Base-by-base conservation (phyloP, 208 protist species). In the Leishmania amazonensis region DNA sequence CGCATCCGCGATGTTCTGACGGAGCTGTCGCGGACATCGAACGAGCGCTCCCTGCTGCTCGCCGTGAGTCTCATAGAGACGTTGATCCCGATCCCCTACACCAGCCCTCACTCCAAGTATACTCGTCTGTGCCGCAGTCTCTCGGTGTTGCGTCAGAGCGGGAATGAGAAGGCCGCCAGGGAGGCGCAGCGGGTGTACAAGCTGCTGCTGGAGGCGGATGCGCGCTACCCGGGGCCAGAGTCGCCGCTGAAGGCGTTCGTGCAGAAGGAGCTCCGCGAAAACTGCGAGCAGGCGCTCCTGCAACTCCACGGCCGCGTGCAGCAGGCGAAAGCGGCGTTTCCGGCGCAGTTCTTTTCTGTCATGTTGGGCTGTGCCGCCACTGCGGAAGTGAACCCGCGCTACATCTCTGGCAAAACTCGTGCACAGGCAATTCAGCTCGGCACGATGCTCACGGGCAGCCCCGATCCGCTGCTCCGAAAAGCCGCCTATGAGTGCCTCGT, bases 401-500 rank as follows among this genome's bases (percentile, higher is more conserved):
- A 97, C 83, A 83, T 98, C 62, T 71, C 86, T 9, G 90, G 83
- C 28, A 80, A 71, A 28, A 86, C 96, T 0, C 95, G 95, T 19
- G 81, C 75, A 4, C 89, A 93, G 65, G 84, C 93, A 21, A 92
- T 96, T 38, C 90, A 96, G 78, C 89, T 98, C 35, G 89, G 93
- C n/a, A 96, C 88, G 40, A 84, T 85, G 71, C 87, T 96, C 67
- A 86, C 89, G 5, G 93, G 93, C 71, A 91, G 88, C 49, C 84
- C 83, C 11, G 93, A 98, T 79, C 74, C 75, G 31, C 72, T 91
- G 7, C 89, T 98, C 62, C 85, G 89, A 77, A 80, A 85, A 51
- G 87, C 91, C 40, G 92, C 95, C 38, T 97, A 96, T 81, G 89
- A 97, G 28, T 98, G 95, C 83, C 84, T 98, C n/a, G 86, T 93